Conservation (phyloP, 2,329 filamentous ascomycete genomes). For the Trichophyton simii region DNA sequence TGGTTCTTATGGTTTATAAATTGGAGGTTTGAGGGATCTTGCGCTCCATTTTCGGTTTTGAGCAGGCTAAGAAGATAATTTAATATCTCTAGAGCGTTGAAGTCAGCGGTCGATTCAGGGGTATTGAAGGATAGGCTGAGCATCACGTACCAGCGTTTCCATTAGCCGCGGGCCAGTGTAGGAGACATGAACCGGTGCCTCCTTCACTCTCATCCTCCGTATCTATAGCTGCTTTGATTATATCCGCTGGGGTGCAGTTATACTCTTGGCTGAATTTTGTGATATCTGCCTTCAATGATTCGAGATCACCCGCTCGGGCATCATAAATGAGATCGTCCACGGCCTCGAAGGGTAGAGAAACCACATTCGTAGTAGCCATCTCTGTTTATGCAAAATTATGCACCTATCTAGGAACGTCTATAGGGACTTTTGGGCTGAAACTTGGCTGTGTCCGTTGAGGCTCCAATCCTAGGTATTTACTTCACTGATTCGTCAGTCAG, state of each 20-base stretch:
- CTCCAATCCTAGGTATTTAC: no score
- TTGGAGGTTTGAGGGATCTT: constrained; percentile 9
- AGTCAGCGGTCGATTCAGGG: background rate
- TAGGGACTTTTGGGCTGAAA: no score
- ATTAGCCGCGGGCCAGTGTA: constrained; percentile 91
- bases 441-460: no score
- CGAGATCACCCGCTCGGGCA: constrained; percentile 62
- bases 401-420: background rate
- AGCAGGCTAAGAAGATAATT: constrained; percentile 36
- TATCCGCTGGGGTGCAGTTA: constrained; percentile 45
- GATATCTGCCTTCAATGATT: constrained; percentile 52
- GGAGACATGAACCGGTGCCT: constrained; percentile 34
- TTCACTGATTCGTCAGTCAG: no score
- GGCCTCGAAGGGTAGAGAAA: constrained; percentile 56
- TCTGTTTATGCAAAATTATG: background rate
- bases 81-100: constrained; percentile 30
- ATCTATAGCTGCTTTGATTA: constrained; percentile 61
- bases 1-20: constrained; percentile 50
- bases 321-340: constrained; percentile 88
- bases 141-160: constrained; percentile 57
- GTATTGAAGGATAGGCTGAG: constrained; percentile 11
- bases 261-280: constrained; percentile 50
- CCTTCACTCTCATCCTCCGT: constrained; percentile 61
- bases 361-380: background rate
- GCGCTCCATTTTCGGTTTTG: constrained; percentile 14